Evolutionary conservation across 139 green algal species (phyloP).

Genomic region (Chlorella sorokiniana): DNA sequence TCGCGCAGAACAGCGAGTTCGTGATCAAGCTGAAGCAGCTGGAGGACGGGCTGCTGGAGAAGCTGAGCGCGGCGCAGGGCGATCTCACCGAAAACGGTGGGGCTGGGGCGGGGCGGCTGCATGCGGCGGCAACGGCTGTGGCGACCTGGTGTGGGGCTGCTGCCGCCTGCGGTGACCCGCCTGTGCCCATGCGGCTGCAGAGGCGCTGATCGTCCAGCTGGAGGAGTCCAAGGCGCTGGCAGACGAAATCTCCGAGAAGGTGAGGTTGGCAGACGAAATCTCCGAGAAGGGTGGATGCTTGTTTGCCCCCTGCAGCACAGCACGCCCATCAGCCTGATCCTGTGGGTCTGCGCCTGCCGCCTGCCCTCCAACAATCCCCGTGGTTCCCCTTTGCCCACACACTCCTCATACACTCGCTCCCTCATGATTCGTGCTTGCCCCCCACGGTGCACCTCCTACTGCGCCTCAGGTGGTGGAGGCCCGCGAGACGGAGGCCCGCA

Average conservation of each 20-base stretch:
- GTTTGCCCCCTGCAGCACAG: neutral
- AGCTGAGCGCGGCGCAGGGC: constrained; percentile 85
- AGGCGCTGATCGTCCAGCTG: constrained; percentile 87
- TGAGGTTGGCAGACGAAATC: constrained; percentile 1
- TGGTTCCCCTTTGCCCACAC: too few relatives aligned
- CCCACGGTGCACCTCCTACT: neutral
- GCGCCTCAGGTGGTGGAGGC: constrained; percentile 4
- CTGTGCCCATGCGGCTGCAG: too few relatives aligned
- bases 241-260: constrained; percentile 81
- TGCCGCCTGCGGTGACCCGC: too few relatives aligned
- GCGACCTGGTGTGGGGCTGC: too few relatives aligned
- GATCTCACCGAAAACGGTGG: constrained; percentile 87
- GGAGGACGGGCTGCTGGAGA: constrained; percentile 85
- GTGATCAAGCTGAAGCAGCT: constrained; percentile 85
- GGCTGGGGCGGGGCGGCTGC: neutral
- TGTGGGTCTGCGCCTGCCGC: too few relatives aligned
- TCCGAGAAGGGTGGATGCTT: neutral
- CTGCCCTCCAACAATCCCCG: too few relatives aligned
- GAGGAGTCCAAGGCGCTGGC: constrained; percentile 85
- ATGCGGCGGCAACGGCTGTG: too few relatives aligned
- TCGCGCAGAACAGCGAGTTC: constrained; percentile 75
- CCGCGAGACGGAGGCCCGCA: constrained; percentile 60
- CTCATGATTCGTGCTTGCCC: neutral
- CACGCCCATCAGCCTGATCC: too few relatives aligned
- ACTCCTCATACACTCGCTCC: neutral